Evolutionary conservation across 2,329 filamentous ascomycete genomes (phyloP).

Genomic region (Tricladium varicosporioides): DNA sequence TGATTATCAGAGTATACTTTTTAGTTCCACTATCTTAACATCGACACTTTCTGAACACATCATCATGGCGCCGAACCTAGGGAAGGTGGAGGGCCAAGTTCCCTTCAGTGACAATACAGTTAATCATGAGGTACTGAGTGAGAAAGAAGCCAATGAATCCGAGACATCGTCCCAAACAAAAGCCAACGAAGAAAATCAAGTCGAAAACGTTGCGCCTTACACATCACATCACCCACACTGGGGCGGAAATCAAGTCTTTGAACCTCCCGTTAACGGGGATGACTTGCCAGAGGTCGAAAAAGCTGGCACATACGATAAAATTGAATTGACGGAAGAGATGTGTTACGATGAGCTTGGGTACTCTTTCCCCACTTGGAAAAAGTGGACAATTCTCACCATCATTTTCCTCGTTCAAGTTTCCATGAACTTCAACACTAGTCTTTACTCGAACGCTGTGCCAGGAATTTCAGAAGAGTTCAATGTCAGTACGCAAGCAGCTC

Average conservation of each 20-base stretch:
- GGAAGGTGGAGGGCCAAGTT: background rate
- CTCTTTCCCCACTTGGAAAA: constrained; percentile 58
- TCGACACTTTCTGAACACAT: background rate
- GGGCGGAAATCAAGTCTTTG: constrained; percentile 12
- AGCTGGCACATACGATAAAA: constrained; percentile 21
- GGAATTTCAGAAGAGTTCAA: constrained; percentile 66
- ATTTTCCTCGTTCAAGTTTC: constrained; percentile 73
- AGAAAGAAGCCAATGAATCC: constrained; percentile 7
- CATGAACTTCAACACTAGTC: constrained; percentile 76
- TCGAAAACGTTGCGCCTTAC: constrained; percentile 6
- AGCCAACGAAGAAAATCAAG: constrained; percentile 5
- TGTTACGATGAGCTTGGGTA: constrained; percentile 67
- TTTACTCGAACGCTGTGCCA: constrained; percentile 67
- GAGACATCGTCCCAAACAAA: constrained; percentile 18
- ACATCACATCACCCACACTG: constrained; percentile 17
- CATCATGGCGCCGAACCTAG: background rate
- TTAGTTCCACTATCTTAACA: background rate
- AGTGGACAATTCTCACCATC: constrained; percentile 69
- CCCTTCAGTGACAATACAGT: background rate
- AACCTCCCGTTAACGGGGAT: background rate
- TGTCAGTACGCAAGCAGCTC: constrained; percentile 66
- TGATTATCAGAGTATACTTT: background rate
- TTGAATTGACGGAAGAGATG: constrained; percentile 52
- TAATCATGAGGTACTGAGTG: constrained; percentile 2
- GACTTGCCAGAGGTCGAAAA: constrained; percentile 16